A percentile compares a stretch with the other conserved stretches of the same genome.
Conservation (phyloP, 1,284 basidiomycete genomes). For the Mrakiaceae sp. region DNA sequence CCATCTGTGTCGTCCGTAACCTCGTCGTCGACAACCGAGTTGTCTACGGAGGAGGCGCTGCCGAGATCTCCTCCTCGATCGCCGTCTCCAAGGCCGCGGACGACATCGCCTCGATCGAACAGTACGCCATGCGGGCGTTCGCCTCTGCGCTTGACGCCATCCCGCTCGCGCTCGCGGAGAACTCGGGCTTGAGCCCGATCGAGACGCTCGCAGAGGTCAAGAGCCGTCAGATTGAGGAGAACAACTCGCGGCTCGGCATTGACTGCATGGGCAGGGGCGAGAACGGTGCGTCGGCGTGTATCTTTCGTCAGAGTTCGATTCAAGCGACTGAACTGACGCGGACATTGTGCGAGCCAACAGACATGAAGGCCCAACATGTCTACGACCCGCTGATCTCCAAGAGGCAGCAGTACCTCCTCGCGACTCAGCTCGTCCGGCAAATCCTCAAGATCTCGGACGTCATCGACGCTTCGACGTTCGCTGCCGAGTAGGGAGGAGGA, state of each 20-base stretch:
- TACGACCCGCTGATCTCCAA: conserved; percentile 96
- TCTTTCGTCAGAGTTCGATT: background rate
- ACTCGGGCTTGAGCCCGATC: conserved; percentile 91
- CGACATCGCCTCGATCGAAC: conserved; percentile 93
- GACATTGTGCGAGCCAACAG: conserved; percentile 37
- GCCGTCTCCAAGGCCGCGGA: conserved; percentile 91
- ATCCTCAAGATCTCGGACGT: conserved; percentile 30
- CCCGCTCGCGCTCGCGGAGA: conserved; percentile 91
- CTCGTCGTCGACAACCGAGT: conserved; percentile 91
- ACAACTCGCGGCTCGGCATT: conserved; percentile 74
- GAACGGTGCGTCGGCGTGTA: conserved; percentile 51
- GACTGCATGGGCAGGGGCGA: conserved; percentile 80
- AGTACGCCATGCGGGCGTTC: conserved; percentile 99
- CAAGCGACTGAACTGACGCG: no score
- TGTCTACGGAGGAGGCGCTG: conserved; percentile 95
- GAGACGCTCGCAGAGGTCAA: conserved; percentile 92
- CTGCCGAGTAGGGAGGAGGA: conserved; percentile 22
- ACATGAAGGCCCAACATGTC: conserved; percentile 96
- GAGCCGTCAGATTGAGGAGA: conserved; percentile 82
- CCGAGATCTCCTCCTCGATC: conserved; percentile 89
- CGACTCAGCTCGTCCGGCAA: conserved; percentile 68
- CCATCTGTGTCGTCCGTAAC: conserved; percentile 93
- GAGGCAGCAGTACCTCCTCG: conserved; percentile 89
- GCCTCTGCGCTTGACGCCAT: conserved; percentile 84
- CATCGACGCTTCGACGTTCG: conserved; percentile 28